A percentile compares a stretch with the other conserved stretches of the same genome.
Evolutionary conservation across 2,329 filamentous ascomycete genomes (phyloP).

Genomic region (Colletotrichum sp.): DNA sequence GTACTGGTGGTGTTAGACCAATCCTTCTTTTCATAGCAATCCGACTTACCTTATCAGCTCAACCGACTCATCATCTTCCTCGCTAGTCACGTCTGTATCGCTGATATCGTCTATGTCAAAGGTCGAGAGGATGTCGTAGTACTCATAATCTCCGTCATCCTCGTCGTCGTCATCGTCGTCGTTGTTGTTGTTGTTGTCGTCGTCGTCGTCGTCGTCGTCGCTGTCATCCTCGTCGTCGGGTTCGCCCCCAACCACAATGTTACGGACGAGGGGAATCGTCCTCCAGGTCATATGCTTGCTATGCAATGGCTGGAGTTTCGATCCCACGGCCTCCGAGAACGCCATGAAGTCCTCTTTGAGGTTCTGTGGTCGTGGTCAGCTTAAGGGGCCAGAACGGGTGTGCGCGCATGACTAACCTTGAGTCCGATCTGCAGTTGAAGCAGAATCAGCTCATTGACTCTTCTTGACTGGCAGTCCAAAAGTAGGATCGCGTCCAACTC

Average conservation of each 20-base stretch:
- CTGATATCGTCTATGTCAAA: not conserved
- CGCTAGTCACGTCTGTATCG: not conserved
- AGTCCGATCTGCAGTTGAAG: not conserved
- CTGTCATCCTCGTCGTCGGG: not conserved
- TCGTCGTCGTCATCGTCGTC: fast-evolving
- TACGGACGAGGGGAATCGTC: not conserved
- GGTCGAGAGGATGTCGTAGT: not conserved
- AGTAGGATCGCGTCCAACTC: not conserved
- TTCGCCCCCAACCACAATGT: not conserved
- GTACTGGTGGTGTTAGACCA: not conserved
- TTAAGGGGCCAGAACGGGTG: not conserved
- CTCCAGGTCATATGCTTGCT: slow-evolving; percentile 7
- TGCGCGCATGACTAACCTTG: not conserved
- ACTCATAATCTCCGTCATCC: not conserved
- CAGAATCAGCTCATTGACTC: not conserved
- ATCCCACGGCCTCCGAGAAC: not conserved
- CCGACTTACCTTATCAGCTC: not conserved
- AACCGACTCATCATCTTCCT: not conserved
- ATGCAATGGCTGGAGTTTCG: not conserved
- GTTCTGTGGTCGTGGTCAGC: not conserved
- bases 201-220: not conserved
- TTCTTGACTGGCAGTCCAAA: not conserved
- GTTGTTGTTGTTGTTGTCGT: not conserved
- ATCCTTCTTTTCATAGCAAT: not conserved
- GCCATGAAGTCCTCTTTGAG: not conserved